Conservation (phyloP, 2,329 filamentous ascomycete genomes). For the Didymella exigua region DNA sequence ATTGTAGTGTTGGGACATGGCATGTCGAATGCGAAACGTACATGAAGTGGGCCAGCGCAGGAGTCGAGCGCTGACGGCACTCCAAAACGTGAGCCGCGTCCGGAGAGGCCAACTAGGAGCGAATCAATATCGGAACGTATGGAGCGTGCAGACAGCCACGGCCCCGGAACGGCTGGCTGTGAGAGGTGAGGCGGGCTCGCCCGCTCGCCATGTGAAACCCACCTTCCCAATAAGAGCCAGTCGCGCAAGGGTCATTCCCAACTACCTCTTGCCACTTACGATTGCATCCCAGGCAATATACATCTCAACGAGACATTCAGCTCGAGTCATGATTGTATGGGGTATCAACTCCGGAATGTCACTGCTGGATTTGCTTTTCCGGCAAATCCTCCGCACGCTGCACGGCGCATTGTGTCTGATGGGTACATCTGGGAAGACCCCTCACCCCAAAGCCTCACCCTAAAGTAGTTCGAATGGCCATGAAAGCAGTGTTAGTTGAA, state of each 20-base stretch:
- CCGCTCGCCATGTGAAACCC: slow-evolving; percentile 14
- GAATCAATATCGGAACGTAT: slow-evolving; percentile 7
- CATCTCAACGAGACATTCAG: background rate
- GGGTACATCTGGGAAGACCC: background rate
- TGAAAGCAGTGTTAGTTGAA: background rate
- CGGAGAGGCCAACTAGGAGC: slow-evolving; percentile 3
- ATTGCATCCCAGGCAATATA: background rate
- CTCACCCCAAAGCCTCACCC: no score
- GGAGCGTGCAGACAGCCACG: slow-evolving; percentile 11
- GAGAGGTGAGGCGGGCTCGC: slow-evolving; percentile 4
- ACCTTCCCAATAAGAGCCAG: slow-evolving; percentile 16
- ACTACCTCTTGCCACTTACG: slow-evolving; percentile 8
- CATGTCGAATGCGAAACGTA: slow-evolving; percentile 3
- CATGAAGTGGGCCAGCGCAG: slow-evolving; percentile 1
- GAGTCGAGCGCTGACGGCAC: background rate
- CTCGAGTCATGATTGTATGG: background rate
- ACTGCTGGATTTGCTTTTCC: background rate
- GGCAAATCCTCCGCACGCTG: background rate
- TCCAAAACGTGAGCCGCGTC: slow-evolving; percentile 7
- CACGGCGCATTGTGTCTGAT: background rate
- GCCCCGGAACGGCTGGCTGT: slow-evolving; percentile 5
- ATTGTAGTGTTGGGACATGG: background rate
- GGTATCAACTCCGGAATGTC: background rate
- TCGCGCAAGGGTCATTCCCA: slow-evolving; percentile 4
- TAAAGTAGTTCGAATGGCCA: background rate